A percentile compares a stretch with the other conserved stretches of the same genome.
Evolutionary conservation across 805 yeast species (phyloP).

Genomic region (Metschnikowia continentalis): DNA sequence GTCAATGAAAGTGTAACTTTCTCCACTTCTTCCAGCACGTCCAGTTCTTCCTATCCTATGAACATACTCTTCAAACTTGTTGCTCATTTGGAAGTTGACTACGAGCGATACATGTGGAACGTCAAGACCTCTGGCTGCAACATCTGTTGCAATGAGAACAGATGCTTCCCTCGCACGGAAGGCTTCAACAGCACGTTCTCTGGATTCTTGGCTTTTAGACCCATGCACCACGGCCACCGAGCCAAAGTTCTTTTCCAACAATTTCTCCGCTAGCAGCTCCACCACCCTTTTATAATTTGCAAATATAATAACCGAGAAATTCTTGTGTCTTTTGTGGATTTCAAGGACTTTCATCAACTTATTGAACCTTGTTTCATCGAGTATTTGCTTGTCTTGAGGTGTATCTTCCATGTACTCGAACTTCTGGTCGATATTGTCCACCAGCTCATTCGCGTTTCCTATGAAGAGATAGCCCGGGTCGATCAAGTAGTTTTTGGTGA

Average conservation of each 20-base stretch:
- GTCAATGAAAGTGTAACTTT: conserved; percentile 68
- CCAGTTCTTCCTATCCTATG: conserved; percentile 97
- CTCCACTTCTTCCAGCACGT: conserved; percentile 82
- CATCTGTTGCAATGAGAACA: conserved; percentile 84
- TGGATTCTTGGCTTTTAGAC: conserved; percentile 74
- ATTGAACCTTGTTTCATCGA: conserved; percentile 36
- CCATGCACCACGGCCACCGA: conserved; percentile 74
- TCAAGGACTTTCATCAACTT: conserved; percentile 37
- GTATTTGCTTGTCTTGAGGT: conserved; percentile 31
- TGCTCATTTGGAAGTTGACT: conserved; percentile 80
- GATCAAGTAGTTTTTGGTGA: conserved; percentile 58
- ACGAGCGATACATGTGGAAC: conserved; percentile 84
- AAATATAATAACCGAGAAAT: conserved; percentile 60
- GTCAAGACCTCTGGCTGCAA: conserved; percentile 95
- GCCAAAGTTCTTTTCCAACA: conserved; percentile 38
- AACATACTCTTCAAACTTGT: conserved; percentile 73
- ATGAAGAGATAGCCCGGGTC: conserved; percentile 63
- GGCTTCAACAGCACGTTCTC: conserved; percentile 70
- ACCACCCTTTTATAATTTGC: conserved; percentile 74
- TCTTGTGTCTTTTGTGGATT: conserved; percentile 38
- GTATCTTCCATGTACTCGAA: conserved; percentile 38
- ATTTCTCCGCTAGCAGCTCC: conserved; percentile 55
- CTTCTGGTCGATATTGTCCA: conserved; percentile 64
- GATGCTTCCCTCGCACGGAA: conserved; percentile 54
- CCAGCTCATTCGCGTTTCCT: conserved; percentile 64